phyloP scores from a whole-genome alignment of 257 asterid genomes.

The Scutellaria barbata region DNA sequence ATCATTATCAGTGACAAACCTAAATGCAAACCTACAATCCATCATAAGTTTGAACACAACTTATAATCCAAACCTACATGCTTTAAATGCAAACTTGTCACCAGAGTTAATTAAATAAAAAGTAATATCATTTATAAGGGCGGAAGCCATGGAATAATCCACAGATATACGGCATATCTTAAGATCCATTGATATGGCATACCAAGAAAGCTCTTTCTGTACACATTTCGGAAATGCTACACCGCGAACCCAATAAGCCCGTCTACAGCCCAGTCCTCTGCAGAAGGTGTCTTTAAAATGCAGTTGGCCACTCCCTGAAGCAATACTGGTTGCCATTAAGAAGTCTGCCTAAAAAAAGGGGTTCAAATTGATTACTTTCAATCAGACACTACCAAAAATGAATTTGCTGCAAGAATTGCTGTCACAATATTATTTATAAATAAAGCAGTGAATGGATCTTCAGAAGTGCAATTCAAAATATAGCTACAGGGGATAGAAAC shows the following conservation, averaged over 20 bases:
- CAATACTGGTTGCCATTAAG: conserved; percentile 71
- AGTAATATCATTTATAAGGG: conserved; percentile 13
- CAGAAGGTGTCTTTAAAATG: conserved; percentile 50
- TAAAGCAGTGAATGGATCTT: background rate
- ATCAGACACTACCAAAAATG: conserved; percentile 10
- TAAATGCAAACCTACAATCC: background rate
- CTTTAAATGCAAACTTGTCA: background rate
- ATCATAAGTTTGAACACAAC: background rate
- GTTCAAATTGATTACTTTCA: background rate
- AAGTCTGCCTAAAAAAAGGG: conserved; percentile 39
- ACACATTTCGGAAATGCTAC: conserved; percentile 49
- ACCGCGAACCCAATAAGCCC: conserved; percentile 45
- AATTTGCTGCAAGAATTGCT: background rate
- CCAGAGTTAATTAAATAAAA: background rate
- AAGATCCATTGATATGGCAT: conserved; percentile 28
- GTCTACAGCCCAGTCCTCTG: conserved; percentile 52
- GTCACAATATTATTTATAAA: background rate
- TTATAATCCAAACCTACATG: background rate
- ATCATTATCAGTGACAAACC: conserved; percentile 26
- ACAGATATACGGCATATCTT: background rate
- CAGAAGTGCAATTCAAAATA: background rate
- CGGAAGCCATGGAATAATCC: conserved; percentile 15
- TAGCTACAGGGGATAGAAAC: background rate
- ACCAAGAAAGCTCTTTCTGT: conserved; percentile 70
- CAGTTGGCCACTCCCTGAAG: conserved; percentile 59